Evolutionary conservation across 169 alveolate species (phyloP), one percentile per base, ranked within the genome.

Genomic region (Cryptosporidium sp.): DNA sequence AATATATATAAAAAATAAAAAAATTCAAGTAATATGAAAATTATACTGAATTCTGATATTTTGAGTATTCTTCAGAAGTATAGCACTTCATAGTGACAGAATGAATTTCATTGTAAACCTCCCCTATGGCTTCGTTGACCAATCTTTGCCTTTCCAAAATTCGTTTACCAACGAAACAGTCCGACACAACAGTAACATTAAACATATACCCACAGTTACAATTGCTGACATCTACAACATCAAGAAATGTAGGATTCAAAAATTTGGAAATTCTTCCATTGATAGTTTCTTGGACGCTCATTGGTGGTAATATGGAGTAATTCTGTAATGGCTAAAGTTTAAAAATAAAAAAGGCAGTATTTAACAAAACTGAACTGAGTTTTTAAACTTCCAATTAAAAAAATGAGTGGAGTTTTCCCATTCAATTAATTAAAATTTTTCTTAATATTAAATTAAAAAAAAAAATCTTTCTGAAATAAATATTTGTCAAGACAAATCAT

Each of bases 21-120:
- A 9, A 26, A 21, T 51, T 55, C 4, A 12, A 21, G 37, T 2
- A n/a, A 23, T 8, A 55, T 21, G 18, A 55, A 55, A 16, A 16
- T 55, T 37, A 55, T 10, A 12, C 35, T n/a, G 67, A 55, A 10
- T 26, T 26, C 50, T 65, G 41, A n/a, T 51, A 65, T 31, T 37
- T 65, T 1, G 71, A 65, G 31, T 80, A 95, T 74, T 95, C 97
- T 12, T 48, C 84, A 31, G 96, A 96, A 29, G 97, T 95, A 52
- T 92, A 95, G 33, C 97, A 95, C 70, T 94, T 91, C 97, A 95
- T 95, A 37, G 95, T 91, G 69, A 95, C 91, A 29, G 97, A 94
- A 69, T 95, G 97, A 9, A 95, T 95, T 45, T 70, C 69, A 23
- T 91, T 91, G 93, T 94, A 91, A 59, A 93, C 94, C 39, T 92